Conservation (phyloP, 257 asterid species). For the Cruciata laevipes region DNA sequence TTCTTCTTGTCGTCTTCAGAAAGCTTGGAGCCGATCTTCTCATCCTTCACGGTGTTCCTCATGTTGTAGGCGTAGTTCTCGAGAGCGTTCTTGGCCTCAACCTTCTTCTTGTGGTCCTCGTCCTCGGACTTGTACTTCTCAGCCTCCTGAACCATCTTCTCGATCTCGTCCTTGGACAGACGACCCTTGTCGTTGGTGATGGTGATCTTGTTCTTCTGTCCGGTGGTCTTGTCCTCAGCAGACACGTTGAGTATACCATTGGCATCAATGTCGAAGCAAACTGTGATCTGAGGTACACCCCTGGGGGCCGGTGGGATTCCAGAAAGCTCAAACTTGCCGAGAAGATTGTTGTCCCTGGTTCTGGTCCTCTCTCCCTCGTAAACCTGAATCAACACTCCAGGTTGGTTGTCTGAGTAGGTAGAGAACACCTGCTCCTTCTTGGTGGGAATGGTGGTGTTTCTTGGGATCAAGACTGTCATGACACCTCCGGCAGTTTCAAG, state of each 20-base stretch:
- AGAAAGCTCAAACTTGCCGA: slow-evolving; percentile 73
- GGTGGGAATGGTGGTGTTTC: slow-evolving; percentile 78
- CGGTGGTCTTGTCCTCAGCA: slow-evolving; percentile 84
- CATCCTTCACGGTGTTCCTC: slow-evolving; percentile 83
- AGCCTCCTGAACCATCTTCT: slow-evolving; percentile 84
- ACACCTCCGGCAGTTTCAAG: slow-evolving; percentile 82
- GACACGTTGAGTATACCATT: slow-evolving; percentile 73
- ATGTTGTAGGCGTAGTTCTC: slow-evolving; percentile 82
- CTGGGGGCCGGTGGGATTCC: slow-evolving; percentile 85
- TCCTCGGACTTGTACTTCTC: slow-evolving; percentile 83
- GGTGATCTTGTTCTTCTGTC: slow-evolving; percentile 86
- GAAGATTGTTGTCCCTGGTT: slow-evolving; percentile 68
- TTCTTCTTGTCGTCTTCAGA: slow-evolving; percentile 54
- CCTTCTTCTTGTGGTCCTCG: slow-evolving; percentile 84
- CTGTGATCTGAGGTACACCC: slow-evolving; percentile 81
- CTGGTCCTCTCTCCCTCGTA: slow-evolving; percentile 75
- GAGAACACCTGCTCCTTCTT: slow-evolving; percentile 83
- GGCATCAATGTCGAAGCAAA: slow-evolving; percentile 79
- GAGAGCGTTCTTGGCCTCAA: slow-evolving; percentile 63
- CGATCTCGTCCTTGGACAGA: slow-evolving; percentile 73
- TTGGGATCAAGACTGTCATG: slow-evolving; percentile 76
- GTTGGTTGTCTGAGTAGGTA: slow-evolving; percentile 75
- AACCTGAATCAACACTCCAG: slow-evolving; percentile 80
- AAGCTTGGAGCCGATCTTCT: slow-evolving; percentile 66
- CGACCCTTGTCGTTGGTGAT: slow-evolving; percentile 84